phyloP scores from a whole-genome alignment of 2,329 filamentous ascomycete species.

The Gnomoniopsis sp. region DNA sequence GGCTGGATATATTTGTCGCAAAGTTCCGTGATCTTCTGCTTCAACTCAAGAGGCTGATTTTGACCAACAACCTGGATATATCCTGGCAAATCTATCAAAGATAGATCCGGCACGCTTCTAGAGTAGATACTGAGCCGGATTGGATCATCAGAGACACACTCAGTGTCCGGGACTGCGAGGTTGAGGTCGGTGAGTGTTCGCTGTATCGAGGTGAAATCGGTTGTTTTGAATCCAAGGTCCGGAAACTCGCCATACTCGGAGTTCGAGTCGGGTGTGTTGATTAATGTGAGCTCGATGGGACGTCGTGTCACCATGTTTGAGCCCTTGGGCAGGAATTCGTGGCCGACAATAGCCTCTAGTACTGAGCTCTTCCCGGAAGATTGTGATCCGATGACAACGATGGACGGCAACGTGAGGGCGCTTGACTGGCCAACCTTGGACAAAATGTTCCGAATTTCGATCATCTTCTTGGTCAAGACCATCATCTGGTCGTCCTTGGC shows the following conservation, averaged over 20 bases:
- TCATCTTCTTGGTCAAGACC: slow-evolving; percentile 99
- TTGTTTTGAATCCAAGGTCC: slow-evolving; percentile 81
- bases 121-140: slow-evolving; percentile 96
- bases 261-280: slow-evolving; percentile 86
- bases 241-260: slow-evolving; percentile 96
- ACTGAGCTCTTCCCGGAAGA: slow-evolving; percentile 98
- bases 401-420: slow-evolving; percentile 84
- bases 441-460: slow-evolving; percentile 90
- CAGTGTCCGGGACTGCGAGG: slow-evolving; percentile 80
- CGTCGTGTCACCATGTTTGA: slow-evolving; percentile 96
- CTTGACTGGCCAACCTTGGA: slow-evolving; percentile 90
- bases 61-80: slow-evolving; percentile 95
- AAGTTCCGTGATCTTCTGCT: slow-evolving; percentile 91
- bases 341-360: slow-evolving; percentile 91
- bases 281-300: slow-evolving; percentile 91
- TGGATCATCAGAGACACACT: slow-evolving; percentile 94
- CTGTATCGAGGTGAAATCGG: slow-evolving; percentile 89
- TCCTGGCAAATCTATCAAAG: slow-evolving; percentile 90
- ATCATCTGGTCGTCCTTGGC: slow-evolving; percentile 98
- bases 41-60: slow-evolving; percentile 85
- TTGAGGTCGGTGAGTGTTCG: slow-evolving; percentile 94
- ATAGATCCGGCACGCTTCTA: slow-evolving; percentile 90
- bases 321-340: slow-evolving; percentile 97
- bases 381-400: slow-evolving; percentile 98
- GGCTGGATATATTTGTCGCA: slow-evolving; percentile 98